Base-by-base conservation (phyloP, 257 asterid species). In the Nicotiana noctiflora region DNA sequence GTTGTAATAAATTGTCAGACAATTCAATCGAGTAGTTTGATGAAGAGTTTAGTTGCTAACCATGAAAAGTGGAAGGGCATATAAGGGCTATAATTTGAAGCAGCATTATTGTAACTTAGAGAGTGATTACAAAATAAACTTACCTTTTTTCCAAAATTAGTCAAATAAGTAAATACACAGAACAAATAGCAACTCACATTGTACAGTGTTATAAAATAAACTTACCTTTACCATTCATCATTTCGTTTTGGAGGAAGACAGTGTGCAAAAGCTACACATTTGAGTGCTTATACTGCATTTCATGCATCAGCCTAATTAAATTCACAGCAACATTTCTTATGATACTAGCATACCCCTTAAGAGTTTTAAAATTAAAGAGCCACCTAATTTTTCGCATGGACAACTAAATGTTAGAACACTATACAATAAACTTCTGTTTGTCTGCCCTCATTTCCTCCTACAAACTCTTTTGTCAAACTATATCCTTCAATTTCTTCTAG, bases 401-500 rank as follows among this genome's bases (percentile, higher is more conserved):
- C 40, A 62, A 62, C 68, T 62, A 61, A 61, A 46, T 44, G 60
- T 72, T 72, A 72, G 78, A 72, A 72, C 60, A 72, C 79, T 74
- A 25, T 74, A 74, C 79, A 74, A 74, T 46, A 46, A 74, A 74
- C 61, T 32, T 23, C 9, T 74, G 13, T 23, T 72, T 21, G 21
- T 44, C 14, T 37, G 78, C 78, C 40, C 60, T 46, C 44, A 74
- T 74, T 74, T 49, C 79, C 15, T 74, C 61, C 79, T 74, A 74
- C 78, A 46, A 46, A 74, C 61, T 23, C 23, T 66, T 2, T 82
- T 77, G 83, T 23, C 82, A 82, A 32, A 82, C 85, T 81, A 82
- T 75, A 68, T 83, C 80, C 88, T 89, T 79, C 82, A 66, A 76
- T 81, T 80, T 79, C 67, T 61, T 60, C 76, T 77, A 76, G 18